Base-by-base conservation (phyloP, 2,329 filamentous ascomycete species). In the Epichloe gansuensis region DNA sequence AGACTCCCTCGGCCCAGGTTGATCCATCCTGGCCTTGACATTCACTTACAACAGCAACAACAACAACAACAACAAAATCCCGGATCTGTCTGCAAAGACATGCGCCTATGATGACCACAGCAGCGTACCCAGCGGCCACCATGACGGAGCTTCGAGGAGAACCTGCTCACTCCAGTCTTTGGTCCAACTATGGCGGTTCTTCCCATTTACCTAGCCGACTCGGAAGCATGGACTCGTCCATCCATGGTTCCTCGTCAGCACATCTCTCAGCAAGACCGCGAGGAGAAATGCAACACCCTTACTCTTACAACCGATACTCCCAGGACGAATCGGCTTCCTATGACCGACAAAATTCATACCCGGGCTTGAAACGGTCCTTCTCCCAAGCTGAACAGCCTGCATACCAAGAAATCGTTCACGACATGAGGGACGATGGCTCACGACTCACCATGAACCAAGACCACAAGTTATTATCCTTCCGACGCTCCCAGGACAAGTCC, bases 101-200 rank as follows among this genome's bases (percentile, higher is more conserved):
- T 77, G 75, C 64, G 72, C 75, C 69, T 75, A 81, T 81, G 76
- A 80, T 78, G 72, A 77, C 77, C 71, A 76, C 75, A 64, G 70
- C 76, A 67, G 77, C 77, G 59, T 79, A 81, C 67, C 75, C 77
- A 43, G 35, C 54, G 71, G 74, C 75, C 64, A 78, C 73, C 65
- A 81, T 82, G 78, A 76, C 78, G 75, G 78, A 81, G 66, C 66
- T 82, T 71, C 80, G 80, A 74, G 70, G 72, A 65, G 78, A 82
- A 68, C 69, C 76, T 63, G 68, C 74, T 64, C 78, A 80, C 67
- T 71, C 74, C 61, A 74, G 72, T 66, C 67, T 82, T 60, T 82
- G 78, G 78, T 71, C 76, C 60, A 77, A 72, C 69, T 82, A 82
- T 67, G 73, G 72, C 57, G 71, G 70, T 56, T 73, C 75, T 53